Evolutionary conservation across 2,329 filamentous ascomycete genomes (phyloP).

Genomic region (Fusarium clavum): DNA sequence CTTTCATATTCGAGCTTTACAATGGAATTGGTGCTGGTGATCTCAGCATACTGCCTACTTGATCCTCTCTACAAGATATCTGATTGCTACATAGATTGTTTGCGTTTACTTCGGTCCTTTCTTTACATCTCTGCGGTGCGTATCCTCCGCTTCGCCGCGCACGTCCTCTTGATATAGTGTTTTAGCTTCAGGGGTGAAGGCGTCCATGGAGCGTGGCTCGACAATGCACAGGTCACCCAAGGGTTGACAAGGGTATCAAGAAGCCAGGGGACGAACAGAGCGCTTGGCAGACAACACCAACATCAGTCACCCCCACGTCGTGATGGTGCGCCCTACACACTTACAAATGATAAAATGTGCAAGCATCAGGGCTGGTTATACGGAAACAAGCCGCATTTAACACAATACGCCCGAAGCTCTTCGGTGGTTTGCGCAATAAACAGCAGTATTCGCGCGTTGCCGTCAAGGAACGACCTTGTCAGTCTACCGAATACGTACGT

Average conservation of each 20-base stretch:
- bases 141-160: slow-evolving; percentile 13
- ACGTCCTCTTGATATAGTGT: slow-evolving; percentile 20
- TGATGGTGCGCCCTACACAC: slow-evolving; percentile 14
- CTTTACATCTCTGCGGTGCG: slow-evolving; percentile 6
- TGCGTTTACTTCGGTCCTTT: slow-evolving; percentile 27
- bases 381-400: slow-evolving; percentile 1
- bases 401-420: not conserved
- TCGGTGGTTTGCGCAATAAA: not conserved
- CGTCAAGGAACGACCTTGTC: not conserved
- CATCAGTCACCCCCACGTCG: slow-evolving; percentile 11
- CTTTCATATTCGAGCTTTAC: not conserved
- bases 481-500: not conserved
- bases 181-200: slow-evolving; percentile 36
- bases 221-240: slow-evolving; percentile 23
- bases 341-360: slow-evolving; percentile 5
- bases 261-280: slow-evolving; percentile 15
- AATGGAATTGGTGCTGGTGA: not conserved
- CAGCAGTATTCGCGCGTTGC: not conserved
- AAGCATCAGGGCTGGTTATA: not conserved
- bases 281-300: not conserved
- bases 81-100: not conserved
- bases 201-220: slow-evolving; percentile 27
- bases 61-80: not conserved
- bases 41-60: not conserved
- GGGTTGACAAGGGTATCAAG: slow-evolving; percentile 14